These are phyloP conservation scores for Neofusicoccum parvum DNA, from an alignment of 2,329 filamentous ascomycete species.

Conservation along the genomic window DNA sequence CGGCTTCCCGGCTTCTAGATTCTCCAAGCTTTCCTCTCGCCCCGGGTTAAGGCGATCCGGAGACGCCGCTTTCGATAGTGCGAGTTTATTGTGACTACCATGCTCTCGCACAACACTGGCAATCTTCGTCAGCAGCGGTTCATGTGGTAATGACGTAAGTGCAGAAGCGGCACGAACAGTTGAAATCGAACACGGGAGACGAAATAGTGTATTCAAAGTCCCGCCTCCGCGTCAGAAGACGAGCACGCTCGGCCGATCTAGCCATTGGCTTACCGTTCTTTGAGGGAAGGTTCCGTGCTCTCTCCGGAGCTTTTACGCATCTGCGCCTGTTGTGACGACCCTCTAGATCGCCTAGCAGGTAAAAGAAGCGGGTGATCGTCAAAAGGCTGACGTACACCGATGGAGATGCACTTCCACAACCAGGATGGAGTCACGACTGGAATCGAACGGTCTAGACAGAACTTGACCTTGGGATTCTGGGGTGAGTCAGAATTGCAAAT, in stretches of 20 bases:
- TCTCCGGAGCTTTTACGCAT: neutral
- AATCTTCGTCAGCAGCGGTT: constrained; percentile 1
- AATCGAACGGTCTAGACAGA: constrained; percentile 73
- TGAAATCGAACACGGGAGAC: neutral
- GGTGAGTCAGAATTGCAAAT: constrained; percentile 64
- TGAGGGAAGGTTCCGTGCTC: neutral
- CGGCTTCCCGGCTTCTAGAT: neutral
- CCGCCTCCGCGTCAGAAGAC: neutral
- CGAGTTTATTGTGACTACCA: constrained; percentile 7
- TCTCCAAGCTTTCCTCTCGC: neutral
- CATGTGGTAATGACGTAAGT: neutral
- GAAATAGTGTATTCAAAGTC: neutral
- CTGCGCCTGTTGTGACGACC: neutral
- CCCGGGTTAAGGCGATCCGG: neutral
- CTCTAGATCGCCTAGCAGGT: constrained; percentile 24
- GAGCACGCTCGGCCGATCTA: neutral
- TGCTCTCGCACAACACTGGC: neutral
- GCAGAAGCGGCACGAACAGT: neutral
- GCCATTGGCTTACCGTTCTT: constrained; percentile 18
- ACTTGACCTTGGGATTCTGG: constrained; percentile 75
- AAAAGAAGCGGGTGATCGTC: constrained; percentile 24
- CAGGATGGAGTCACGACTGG: constrained; percentile 81
- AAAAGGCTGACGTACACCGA: constrained; percentile 6
- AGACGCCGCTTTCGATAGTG: constrained; percentile 8
- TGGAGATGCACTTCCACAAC: constrained; percentile 68